Conservation (phyloP, 768 basidiomycete genomes). For the Suillus hirtellus region DNA sequence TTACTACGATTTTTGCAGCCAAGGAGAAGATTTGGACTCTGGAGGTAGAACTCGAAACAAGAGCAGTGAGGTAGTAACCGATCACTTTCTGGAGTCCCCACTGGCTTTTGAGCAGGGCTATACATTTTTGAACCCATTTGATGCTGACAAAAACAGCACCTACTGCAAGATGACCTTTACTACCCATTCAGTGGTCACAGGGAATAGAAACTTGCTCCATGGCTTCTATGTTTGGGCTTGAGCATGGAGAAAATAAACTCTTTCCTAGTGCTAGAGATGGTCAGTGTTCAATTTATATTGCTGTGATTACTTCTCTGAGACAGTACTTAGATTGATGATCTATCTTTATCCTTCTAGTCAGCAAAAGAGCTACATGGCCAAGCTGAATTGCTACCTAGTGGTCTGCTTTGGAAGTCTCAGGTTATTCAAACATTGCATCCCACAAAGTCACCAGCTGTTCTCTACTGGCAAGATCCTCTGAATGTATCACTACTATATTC, state of each 20-base stretch:
- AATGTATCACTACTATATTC: conserved; percentile 4
- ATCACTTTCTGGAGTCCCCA: too few species aligned
- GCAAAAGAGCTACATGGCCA: conserved; percentile 25
- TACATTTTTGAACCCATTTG: too few species aligned
- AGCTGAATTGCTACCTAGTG: conserved; percentile 22
- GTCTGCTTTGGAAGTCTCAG: conserved; percentile 24
- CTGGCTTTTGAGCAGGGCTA: too few species aligned
- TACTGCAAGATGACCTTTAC: background rate
- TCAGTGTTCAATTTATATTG: conserved; percentile 14
- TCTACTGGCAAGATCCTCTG: conserved; percentile 26
- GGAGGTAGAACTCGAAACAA: too few species aligned
- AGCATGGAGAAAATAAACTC: conserved; percentile 31
- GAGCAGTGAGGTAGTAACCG: too few species aligned
- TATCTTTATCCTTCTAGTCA: conserved; percentile 23
- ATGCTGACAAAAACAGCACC: too few species aligned
- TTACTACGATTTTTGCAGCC: too few species aligned
- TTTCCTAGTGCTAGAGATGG: conserved; percentile 29
- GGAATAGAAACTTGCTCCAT: conserved; percentile 36
- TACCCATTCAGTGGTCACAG: background rate
- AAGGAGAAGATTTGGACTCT: too few species aligned
- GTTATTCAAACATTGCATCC: conserved; percentile 11
- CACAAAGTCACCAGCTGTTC: conserved; percentile 22
- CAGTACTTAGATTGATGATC: background rate
- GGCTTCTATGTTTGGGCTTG: conserved; percentile 28
- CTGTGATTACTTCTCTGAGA: too few species aligned